Base-by-base conservation (phyloP, 257 asterid species). In the Solanum phureja region DNA sequence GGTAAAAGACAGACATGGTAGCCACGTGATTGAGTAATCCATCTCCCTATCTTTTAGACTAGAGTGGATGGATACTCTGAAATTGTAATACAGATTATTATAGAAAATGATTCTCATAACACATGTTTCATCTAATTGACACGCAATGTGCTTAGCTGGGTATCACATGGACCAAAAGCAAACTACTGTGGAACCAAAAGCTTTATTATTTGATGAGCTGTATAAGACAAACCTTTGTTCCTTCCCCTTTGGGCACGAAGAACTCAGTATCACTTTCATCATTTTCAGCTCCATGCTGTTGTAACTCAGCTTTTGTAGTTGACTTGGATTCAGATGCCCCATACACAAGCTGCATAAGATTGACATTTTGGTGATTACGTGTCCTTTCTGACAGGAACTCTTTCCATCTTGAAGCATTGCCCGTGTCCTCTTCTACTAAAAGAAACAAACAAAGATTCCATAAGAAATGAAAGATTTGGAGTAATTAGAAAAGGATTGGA, bases 311-410 rank as follows among this genome's bases (percentile, higher is more conserved):
- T 3, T 87, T 75, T 83, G 92, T 34, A 71, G 37, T 66, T 33
- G 92, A 89, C 89, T 86, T 91, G 76, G 93, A 87, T 77, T 89
- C 91, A 88, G 96, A 89, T 71, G 91, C 90, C 89, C 96, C 98
- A 90, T 97, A 96, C 83, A 97, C 99, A 87, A 96, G 98, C 88
- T 95, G 97, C 98, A 92, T 92, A 87, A 97, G 98, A 91, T 97
- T 94, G 89, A 90, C 85, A 21, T 83, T 93, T 90, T 90, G 92
- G 83, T 94, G 91, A 24, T 93, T 88, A 56, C 95, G 89, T 87
- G 93, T 94, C 90, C 96, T 93, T 89, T 95, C 99, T 23, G 88
- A 92, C 93, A 95, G 87, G 68, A 93, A 89, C 87, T 95, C 96
- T 91, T 94, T 97, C 99, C 99, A 97, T 90, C 96, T 95, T 62